phyloP scores from a whole-genome alignment of 2,329 filamentous ascomycete genomes.

The Clonostachys byssicola region DNA sequence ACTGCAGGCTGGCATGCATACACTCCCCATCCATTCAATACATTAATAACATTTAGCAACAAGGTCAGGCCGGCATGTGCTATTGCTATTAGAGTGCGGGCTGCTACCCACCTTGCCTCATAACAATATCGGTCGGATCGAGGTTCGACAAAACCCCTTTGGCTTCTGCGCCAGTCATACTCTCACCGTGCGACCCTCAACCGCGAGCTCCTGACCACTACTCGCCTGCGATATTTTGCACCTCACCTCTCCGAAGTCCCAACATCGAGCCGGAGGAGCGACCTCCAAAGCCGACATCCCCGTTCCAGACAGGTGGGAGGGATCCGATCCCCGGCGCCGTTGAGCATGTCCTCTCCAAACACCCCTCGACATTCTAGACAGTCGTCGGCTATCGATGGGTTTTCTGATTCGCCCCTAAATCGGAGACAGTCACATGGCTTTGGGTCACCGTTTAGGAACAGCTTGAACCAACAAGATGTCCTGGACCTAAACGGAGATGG shows the following conservation, averaged over 20 bases:
- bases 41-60: too few species aligned
- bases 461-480: constrained; percentile 42
- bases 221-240: background rate
- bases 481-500: constrained; percentile 37
- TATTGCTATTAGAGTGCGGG: too few species aligned
- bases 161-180: too few species aligned
- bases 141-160: too few species aligned
- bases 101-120: too few species aligned
- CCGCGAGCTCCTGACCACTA: too few species aligned
- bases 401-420: constrained; percentile 36
- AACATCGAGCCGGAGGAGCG: background rate
- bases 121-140: too few species aligned
- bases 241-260: background rate
- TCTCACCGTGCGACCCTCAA: too few species aligned
- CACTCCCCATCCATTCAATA: too few species aligned
- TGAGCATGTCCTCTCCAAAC: constrained; percentile 37
- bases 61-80: too few species aligned
- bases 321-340: constrained; percentile 2
- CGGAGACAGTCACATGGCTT: constrained; percentile 48
- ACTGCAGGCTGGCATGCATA: too few species aligned
- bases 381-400: constrained; percentile 49
- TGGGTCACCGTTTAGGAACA: constrained; percentile 40
- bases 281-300: background rate
- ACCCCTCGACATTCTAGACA: constrained; percentile 58
- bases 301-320: background rate